Evolutionary conservation across 306 rosid species (phyloP).

Genomic region (Fragaria ananassa): DNA sequence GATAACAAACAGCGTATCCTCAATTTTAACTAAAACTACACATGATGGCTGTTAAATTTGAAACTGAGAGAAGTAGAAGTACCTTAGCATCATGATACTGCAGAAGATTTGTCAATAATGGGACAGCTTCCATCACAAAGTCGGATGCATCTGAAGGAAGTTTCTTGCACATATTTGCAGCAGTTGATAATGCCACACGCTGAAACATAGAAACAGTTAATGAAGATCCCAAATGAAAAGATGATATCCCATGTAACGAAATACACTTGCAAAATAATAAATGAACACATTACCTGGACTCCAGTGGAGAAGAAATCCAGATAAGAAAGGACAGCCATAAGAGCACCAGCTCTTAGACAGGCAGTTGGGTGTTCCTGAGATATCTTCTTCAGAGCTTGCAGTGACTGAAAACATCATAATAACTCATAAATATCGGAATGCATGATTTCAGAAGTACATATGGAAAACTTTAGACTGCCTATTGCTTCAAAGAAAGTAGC

Average conservation of each 20-base stretch:
- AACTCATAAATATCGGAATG: slow-evolving; percentile 31
- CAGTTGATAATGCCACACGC: slow-evolving; percentile 98
- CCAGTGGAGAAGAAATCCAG: slow-evolving; percentile 96
- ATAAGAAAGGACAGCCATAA: slow-evolving; percentile 98
- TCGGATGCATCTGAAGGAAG: slow-evolving; percentile 99
- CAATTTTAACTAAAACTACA: not conserved
- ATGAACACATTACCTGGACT: slow-evolving; percentile 64
- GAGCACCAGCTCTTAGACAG: slow-evolving; percentile 98
- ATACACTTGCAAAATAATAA: slow-evolving; percentile 5
- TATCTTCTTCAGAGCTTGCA: slow-evolving; percentile 96
- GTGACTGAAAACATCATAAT: slow-evolving; percentile 64
- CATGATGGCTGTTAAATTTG: not conserved
- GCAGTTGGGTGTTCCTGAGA: slow-evolving; percentile 99
- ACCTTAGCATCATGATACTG: slow-evolving; percentile 98
- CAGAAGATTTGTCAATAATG: slow-evolving; percentile 89
- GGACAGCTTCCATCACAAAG: slow-evolving; percentile 99
- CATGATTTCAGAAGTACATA: not conserved
- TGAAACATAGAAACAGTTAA: slow-evolving; percentile 31
- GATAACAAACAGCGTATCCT: slow-evolving; percentile 1
- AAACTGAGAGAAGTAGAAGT: slow-evolving; percentile 2
- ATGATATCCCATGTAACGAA: not conserved
- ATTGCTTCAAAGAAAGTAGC: slow-evolving; percentile 8
- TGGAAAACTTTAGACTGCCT: not conserved
- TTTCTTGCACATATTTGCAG: slow-evolving; percentile 99
- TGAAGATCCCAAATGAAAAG: not conserved